Conservation (phyloP, 306 rosid species). For the Cicer pinnatifidum region DNA sequence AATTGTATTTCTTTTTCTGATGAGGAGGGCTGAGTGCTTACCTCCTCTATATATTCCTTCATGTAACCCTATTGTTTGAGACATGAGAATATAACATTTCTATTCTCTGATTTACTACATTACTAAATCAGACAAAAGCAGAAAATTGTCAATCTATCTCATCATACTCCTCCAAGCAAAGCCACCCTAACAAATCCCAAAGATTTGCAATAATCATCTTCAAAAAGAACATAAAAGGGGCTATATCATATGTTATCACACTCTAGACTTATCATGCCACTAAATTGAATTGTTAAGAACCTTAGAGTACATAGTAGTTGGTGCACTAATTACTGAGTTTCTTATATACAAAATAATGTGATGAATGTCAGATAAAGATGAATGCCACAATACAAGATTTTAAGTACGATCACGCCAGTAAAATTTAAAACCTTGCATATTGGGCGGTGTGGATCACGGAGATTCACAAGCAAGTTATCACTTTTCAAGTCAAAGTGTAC, state of each 20-base stretch:
- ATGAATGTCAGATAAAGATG: conserved; percentile 23
- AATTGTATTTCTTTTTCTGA: no score
- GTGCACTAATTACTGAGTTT: conserved; percentile 13
- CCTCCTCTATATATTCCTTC: no score
- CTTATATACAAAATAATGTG: background rate
- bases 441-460: conserved; percentile 91
- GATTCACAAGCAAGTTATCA: conserved; percentile 94
- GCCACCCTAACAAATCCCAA: conserved; percentile 17
- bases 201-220: background rate
- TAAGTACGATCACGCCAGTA: conserved; percentile 32
- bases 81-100: no score
- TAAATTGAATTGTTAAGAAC: conserved; percentile 30
- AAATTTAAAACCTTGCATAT: conserved; percentile 77
- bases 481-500: conserved; percentile 98
- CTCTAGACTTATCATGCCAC: conserved; percentile 10
- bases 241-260: background rate
- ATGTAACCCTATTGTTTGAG: no score
- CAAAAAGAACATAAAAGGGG: background rate
- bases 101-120: no score
- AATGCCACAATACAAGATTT: conserved; percentile 26
- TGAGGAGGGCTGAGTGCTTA: no score
- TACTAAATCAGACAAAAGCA: conserved; percentile 3
- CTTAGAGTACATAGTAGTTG: conserved; percentile 6
- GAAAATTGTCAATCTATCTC: conserved; percentile 24
- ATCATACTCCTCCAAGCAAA: conserved; percentile 28